Percentiles rank a stretch among this genome's conserved stretches.
Evolutionary conservation across 2,329 filamentous ascomycete species (phyloP).

Genomic region (Pseudogymnoascus sp.): DNA sequence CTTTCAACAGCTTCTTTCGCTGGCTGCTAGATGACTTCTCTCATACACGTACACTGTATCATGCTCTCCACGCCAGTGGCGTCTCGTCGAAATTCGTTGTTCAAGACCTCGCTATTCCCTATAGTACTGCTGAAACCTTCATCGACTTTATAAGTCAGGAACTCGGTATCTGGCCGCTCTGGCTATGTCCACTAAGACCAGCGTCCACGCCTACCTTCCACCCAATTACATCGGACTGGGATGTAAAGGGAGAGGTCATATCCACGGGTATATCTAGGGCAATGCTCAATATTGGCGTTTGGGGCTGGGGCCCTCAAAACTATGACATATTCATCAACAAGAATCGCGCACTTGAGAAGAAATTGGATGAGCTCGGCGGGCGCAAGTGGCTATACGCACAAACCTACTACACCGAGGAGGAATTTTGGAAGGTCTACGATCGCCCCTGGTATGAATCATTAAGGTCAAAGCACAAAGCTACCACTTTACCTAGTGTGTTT

Average conservation of each 20-base stretch:
- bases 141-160: conserved; percentile 36
- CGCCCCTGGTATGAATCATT: conserved; percentile 50
- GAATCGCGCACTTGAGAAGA: conserved; percentile 53
- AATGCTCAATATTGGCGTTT: conserved; percentile 55
- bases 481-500: conserved; percentile 57
- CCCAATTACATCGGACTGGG: too few species aligned
- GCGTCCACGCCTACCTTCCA: too few species aligned
- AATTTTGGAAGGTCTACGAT: conserved; percentile 56
- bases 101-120: conserved; percentile 50
- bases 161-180: conserved; percentile 34
- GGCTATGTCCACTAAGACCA: background rate
- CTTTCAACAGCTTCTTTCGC: conserved; percentile 50
- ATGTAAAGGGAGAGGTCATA: too few species aligned
- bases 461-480: conserved; percentile 53
- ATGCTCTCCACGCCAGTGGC: conserved; percentile 48
- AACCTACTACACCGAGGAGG: conserved; percentile 56
- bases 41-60: conserved; percentile 52
- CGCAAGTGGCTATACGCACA: conserved; percentile 66
- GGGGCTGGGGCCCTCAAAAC: conserved; percentile 41
- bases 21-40: conserved; percentile 51
- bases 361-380: conserved; percentile 49
- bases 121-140: conserved; percentile 37
- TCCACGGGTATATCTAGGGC: too few species aligned
- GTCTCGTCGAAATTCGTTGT: conserved; percentile 43
- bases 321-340: conserved; percentile 39